A percentile compares a stretch with the other conserved stretches of the same genome.
Evolutionary conservation across 768 basidiomycete species (phyloP).

Genomic region (Lentinula sp.): DNA sequence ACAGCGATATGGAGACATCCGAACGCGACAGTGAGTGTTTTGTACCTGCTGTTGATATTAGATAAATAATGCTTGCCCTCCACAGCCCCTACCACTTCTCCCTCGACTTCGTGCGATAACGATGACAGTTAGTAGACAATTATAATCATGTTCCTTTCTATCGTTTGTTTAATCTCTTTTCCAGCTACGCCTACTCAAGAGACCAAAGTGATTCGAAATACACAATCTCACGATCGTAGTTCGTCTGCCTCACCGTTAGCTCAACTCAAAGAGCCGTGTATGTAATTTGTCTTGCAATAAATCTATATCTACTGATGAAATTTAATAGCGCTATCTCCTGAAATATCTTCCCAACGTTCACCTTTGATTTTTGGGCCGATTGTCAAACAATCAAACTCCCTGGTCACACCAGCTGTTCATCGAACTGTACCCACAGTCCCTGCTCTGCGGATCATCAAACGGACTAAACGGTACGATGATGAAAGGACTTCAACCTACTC

Average conservation of each 20-base stretch:
- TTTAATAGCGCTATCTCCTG: neutral
- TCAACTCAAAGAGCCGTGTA: neutral
- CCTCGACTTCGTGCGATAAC: neutral
- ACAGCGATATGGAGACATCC: conserved; percentile 24
- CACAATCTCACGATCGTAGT: neutral
- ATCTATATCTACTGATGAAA: too few species aligned
- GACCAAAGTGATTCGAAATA: neutral
- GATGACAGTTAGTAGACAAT: neutral
- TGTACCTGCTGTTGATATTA: neutral
- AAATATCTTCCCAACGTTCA: neutral
- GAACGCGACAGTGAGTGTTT: conserved; percentile 18
- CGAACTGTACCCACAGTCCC: conserved; percentile 23
- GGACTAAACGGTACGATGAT: conserved; percentile 18
- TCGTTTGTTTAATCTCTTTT: neutral
- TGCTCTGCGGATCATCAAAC: conserved; percentile 45
- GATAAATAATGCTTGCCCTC: neutral
- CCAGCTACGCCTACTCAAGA: neutral
- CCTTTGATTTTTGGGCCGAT: neutral
- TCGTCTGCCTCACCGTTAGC: neutral
- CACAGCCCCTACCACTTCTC: neutral
- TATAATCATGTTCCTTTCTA: neutral
- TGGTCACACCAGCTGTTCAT: conserved; percentile 14
- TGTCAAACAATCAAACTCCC: neutral
- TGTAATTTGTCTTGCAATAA: neutral
- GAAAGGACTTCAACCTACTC: conserved; percentile 11